phyloP scores from a whole-genome alignment of 2,329 filamentous ascomycete genomes.

The Fusarium palustre region DNA sequence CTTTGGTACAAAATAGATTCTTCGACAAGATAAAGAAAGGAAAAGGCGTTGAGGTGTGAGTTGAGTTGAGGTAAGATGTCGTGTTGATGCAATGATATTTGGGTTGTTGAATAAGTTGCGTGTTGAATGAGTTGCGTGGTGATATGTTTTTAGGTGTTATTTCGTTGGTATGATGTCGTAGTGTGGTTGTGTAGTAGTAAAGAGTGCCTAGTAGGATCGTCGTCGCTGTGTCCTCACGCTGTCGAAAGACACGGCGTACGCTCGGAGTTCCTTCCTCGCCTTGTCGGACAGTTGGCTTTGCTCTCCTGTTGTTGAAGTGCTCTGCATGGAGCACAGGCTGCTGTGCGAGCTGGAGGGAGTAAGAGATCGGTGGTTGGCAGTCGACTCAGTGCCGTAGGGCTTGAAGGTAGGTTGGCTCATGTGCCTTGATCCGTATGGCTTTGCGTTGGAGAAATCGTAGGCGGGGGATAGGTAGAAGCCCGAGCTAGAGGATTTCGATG shows the following conservation, averaged over 20 bases:
- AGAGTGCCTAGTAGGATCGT: conserved; percentile 62
- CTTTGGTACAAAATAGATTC: conserved; percentile 57
- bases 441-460: conserved; percentile 77
- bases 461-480: conserved; percentile 78
- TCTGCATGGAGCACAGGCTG: conserved; percentile 83
- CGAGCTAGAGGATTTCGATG: conserved; percentile 52
- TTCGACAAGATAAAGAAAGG: conserved; percentile 42
- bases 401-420: conserved; percentile 47
- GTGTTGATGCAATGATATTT: conserved; percentile 29
- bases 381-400: conserved; percentile 38
- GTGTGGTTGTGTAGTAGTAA: conserved; percentile 17
- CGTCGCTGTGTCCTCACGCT: conserved; percentile 74
- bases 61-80: conserved; percentile 27
- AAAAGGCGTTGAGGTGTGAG: conserved; percentile 41
- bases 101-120: conserved; percentile 14
- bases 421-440: conserved; percentile 66
- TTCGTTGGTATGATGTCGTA: conserved; percentile 17
- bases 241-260: conserved; percentile 91
- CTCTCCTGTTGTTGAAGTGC: conserved; percentile 67
- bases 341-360: conserved; percentile 84
- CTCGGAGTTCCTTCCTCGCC: conserved; percentile 81
- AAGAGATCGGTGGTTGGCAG: conserved; percentile 57
- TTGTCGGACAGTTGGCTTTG: conserved; percentile 75
- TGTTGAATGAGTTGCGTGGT: conserved; percentile 51
- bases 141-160: conserved; percentile 25